A percentile compares a stretch with the other conserved stretches of the same genome.
Evolutionary conservation across 352 stramenopile species (phyloP).

Genomic region (Globisporangium uncinulatum): DNA sequence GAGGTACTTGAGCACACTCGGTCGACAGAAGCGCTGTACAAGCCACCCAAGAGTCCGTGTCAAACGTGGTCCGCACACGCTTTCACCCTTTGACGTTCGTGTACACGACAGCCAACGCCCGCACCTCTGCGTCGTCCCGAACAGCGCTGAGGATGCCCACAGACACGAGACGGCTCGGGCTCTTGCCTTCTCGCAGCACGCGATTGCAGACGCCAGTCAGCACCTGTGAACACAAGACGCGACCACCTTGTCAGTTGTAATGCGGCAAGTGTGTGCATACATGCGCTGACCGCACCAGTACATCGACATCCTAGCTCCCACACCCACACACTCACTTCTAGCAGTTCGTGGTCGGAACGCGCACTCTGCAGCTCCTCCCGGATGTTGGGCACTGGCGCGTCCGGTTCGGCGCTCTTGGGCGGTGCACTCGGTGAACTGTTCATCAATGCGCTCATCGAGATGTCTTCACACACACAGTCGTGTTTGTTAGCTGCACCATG

Average conservation of each 20-base stretch:
- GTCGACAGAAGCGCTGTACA: conserved; percentile 39
- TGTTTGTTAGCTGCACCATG: not conserved
- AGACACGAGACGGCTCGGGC: conserved; percentile 52
- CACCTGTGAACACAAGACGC: conserved; percentile 18
- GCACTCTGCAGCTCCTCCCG: conserved; percentile 30
- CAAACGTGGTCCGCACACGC: not conserved
- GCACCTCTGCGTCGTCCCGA: conserved; percentile 44
- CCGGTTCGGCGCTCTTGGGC: conserved; percentile 11
- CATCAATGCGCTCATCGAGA: conserved; percentile 61
- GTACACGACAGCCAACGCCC: not conserved
- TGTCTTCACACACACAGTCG: conserved; percentile 1
- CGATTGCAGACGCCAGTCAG: conserved; percentile 41
- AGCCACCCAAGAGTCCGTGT: not conserved
- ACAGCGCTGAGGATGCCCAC: conserved; percentile 54
- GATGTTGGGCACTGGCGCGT: conserved; percentile 48
- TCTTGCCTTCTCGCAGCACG: conserved; percentile 50
- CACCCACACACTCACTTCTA: conserved; percentile 28
- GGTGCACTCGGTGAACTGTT: conserved; percentile 28
- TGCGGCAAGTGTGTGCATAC: not conserved
- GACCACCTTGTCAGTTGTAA: not conserved
- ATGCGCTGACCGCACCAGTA: not conserved
- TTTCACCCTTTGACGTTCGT: not conserved
- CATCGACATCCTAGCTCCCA: not conserved
- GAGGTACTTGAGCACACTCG: conserved; percentile 69
- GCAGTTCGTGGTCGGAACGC: conserved; percentile 26